Percentiles rank a stretch among this genome's conserved stretches.
Evolutionary conservation across 192 early-diverging fungal genomes (phyloP).

Genomic region (Linnemannia elongata): DNA sequence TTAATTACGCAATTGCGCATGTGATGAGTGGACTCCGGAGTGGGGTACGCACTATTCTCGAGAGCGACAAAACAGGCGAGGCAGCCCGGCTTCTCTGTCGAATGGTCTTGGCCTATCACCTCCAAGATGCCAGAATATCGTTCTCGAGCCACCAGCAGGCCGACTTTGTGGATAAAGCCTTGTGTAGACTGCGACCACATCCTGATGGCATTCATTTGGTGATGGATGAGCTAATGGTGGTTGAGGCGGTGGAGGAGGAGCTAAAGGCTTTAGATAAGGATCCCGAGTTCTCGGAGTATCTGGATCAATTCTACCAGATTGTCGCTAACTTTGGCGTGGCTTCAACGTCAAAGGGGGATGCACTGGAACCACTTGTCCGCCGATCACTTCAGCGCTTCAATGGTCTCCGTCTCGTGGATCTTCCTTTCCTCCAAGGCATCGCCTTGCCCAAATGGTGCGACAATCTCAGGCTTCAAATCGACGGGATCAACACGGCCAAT

Average conservation of each 20-base stretch:
- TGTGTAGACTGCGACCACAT: conserved; percentile 19
- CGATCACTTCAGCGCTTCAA: conserved; percentile 38
- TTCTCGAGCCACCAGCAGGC: not conserved
- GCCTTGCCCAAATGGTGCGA: conserved; percentile 33
- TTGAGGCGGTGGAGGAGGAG: conserved; percentile 34
- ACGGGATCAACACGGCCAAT: conserved; percentile 39
- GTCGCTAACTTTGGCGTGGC: conserved; percentile 16
- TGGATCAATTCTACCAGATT: conserved; percentile 23
- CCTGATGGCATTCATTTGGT: conserved; percentile 18
- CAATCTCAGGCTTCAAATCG: conserved; percentile 41
- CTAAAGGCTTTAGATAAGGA: conserved; percentile 1
- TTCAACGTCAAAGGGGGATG: conserved; percentile 28
- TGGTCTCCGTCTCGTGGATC: conserved; percentile 25
- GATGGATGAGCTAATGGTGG: conserved; percentile 35
- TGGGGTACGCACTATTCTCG: too few relatives aligned
- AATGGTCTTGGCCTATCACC: too few relatives aligned
- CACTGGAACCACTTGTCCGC: conserved; percentile 35
- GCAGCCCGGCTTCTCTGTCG: too few relatives aligned
- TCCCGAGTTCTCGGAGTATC: not conserved
- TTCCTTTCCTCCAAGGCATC: conserved; percentile 40
- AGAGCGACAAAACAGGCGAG: too few relatives aligned
- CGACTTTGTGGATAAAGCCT: conserved; percentile 19
- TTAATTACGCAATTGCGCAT: too few relatives aligned
- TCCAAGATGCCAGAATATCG: not conserved
- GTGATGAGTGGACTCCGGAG: too few relatives aligned